Percentiles rank a stretch among this genome's conserved stretches.
phyloP scores from a whole-genome alignment of 2,329 filamentous ascomycete genomes.

The Paraphaeosphaeria sporulosa region DNA sequence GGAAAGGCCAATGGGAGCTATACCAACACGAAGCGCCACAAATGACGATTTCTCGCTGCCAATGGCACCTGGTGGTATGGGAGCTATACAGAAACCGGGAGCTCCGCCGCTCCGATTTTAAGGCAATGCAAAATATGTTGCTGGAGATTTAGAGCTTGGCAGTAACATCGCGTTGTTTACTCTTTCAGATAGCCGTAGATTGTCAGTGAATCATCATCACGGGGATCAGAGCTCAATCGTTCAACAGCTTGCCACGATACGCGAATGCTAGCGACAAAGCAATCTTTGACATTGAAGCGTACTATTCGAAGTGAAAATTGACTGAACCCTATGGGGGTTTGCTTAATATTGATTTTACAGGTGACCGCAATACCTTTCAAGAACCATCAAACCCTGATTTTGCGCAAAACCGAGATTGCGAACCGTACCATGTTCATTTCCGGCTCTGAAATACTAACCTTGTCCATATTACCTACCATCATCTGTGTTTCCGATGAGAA shows the following conservation, averaged over 20 bases:
- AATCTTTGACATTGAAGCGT: too few species aligned
- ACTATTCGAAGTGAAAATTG: too few species aligned
- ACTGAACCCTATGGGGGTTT: too few species aligned
- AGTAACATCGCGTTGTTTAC: not conserved
- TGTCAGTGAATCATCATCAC: too few species aligned
- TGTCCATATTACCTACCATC: not conserved
- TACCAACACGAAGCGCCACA: not conserved
- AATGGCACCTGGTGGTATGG: constrained; percentile 7
- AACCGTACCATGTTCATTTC: not conserved
- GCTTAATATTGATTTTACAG: too few species aligned
- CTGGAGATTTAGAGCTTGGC: constrained; percentile 5
- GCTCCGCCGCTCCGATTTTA: not conserved
- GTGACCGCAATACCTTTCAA: too few species aligned
- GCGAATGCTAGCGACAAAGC: too few species aligned
- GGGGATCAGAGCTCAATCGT: too few species aligned
- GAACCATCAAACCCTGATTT: too few species aligned
- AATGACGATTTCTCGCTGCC: not conserved
- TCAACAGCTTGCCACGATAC: too few species aligned
- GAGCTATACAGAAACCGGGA: constrained; percentile 13
- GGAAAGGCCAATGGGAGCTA: not conserved
- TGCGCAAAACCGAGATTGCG: not conserved
- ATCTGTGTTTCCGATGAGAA: not conserved
- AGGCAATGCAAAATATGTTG: constrained; percentile 1
- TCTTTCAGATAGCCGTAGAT: too few species aligned
- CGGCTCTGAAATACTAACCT: not conserved